Evolutionary conservation across 1,139 yeast species (phyloP), one percentile per base, ranked within the genome.

Genomic region (Suhomyces maxii): DNA sequence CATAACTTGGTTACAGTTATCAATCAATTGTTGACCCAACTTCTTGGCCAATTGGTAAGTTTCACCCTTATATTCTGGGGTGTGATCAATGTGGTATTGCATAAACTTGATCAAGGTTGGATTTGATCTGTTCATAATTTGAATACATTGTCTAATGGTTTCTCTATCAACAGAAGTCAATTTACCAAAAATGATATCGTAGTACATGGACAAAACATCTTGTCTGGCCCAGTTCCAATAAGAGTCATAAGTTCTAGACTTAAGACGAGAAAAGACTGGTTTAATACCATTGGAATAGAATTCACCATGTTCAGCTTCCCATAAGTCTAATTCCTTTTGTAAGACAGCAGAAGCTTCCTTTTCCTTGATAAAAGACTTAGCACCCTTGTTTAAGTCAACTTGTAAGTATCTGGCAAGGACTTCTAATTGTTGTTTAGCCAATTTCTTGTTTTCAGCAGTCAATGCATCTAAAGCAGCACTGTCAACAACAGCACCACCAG

Each of bases 181-280:
- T 56, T 89, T 86, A 64, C 99, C 99, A 68, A 93, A 95, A 60
- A 93, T 89, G 60, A 93, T 89, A 71, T 93, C 97, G 66, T 82
- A 93, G 75, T 89, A 93, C 90, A 93, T 86, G 44, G 91, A 84
- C 58, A 93, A 75, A 52, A 95, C 88, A 67, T 95, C 97, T 76
- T 93, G 99, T 72, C 97, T 88, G 39, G 98, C 97, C 99, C 99
- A 93, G 71, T 95, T 95, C 99, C 99, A 93, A 71, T 91, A 90
- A 26, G 98, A 90, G 70, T 93, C 98, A 68, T 93, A 93, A 45
- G 87, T 84, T 76, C 99, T 88, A 35, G 98, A 96, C 76, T 93
- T 93, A 73, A 87, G 80, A 52, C 95, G 79, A 37, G 96, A 88
- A 74, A 93, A 93, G 8, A 86, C 84, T 41, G 99, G 97, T 56